Evolutionary conservation across 164 flowering plant genomes (phyloP).

Genomic region (Tinospora cordifolia): DNA sequence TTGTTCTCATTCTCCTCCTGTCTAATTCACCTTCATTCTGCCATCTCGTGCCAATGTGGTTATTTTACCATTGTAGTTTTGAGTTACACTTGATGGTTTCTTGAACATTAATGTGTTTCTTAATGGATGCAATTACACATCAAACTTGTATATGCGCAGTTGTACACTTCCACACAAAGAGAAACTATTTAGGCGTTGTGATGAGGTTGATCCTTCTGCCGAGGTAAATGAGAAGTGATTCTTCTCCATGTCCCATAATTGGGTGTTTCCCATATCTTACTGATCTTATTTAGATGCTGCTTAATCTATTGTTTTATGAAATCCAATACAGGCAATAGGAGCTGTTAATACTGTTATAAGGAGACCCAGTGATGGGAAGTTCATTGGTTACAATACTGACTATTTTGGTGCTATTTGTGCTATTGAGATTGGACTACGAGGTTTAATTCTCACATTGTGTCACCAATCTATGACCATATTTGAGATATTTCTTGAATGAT

Average conservation of each 20-base stretch:
- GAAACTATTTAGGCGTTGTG: slow-evolving; percentile 66
- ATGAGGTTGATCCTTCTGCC: slow-evolving; percentile 85
- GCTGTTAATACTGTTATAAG: slow-evolving; percentile 79
- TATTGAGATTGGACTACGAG: slow-evolving; percentile 79
- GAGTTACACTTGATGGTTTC: neutral
- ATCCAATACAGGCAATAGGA: slow-evolving; percentile 61
- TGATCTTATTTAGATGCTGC: neutral
- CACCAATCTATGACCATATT: neutral
- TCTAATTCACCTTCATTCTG: neutral
- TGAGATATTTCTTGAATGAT: too few species aligned
- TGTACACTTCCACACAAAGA: slow-evolving; percentile 95
- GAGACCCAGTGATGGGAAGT: slow-evolving; percentile 63
- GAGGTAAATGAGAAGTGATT: slow-evolving; percentile 40
- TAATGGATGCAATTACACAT: neutral
- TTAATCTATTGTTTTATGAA: slow-evolving; percentile 6
- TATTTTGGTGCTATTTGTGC: slow-evolving; percentile 83
- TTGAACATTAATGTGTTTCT: neutral
- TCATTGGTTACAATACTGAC: slow-evolving; percentile 79
- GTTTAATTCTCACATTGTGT: slow-evolving; percentile 24
- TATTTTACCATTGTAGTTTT: too few species aligned
- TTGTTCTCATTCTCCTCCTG: slow-evolving; percentile 5
- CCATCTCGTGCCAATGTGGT: too few species aligned
- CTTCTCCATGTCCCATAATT: neutral
- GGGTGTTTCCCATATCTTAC: neutral
- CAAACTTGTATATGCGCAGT: slow-evolving; percentile 32